These are phyloP conservation scores for Smittium culicis DNA, from an alignment of 371 early-diverging fungal species.

Conservation along the genomic window DNA sequence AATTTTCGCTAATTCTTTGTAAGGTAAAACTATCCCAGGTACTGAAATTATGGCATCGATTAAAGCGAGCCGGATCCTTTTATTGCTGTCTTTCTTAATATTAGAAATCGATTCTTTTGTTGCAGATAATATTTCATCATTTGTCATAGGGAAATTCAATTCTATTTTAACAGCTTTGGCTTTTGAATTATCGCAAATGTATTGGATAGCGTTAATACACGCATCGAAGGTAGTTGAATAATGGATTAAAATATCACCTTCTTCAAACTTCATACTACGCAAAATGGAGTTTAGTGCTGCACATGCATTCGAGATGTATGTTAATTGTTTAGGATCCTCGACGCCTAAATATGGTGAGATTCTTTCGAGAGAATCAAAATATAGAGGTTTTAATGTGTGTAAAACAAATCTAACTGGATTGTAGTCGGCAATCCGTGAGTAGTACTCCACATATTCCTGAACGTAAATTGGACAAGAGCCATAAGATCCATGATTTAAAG, in stretches of 20 bases:
- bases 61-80: constrained; percentile 1
- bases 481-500: neutral
- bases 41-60: too few species aligned
- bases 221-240: neutral
- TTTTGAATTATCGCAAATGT: neutral
- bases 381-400: neutral
- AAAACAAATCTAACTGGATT: neutral
- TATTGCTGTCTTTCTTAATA: neutral
- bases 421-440: neutral
- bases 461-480: neutral
- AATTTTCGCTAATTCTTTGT: too few species aligned
- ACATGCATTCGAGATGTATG: neutral
- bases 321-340: neutral
- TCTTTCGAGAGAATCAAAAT: neutral
- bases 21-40: too few species aligned
- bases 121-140: neutral
- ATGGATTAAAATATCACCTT: neutral
- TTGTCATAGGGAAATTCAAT: neutral
- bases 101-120: neutral
- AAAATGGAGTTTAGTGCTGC: constrained; percentile 1
- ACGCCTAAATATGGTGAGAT: neutral
- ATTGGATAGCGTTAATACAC: neutral
- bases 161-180: neutral
- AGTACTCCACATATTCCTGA: neutral
- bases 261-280: neutral